Conservation (phyloP, 2,329 filamentous ascomycete species). For the Proliferodiscus dingleyae region DNA sequence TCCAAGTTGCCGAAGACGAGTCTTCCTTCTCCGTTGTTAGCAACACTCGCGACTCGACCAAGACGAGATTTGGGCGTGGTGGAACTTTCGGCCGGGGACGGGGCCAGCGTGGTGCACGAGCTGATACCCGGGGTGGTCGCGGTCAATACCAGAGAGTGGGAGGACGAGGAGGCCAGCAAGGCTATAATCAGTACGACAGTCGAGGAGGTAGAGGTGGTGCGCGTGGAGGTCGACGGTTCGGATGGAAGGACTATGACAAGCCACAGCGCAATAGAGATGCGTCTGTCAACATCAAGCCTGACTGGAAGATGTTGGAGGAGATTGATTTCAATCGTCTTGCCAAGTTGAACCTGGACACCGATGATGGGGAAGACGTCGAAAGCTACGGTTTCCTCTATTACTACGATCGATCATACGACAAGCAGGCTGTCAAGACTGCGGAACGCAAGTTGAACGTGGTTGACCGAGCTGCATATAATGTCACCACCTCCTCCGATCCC, state of each 20-base stretch:
- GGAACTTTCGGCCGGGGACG: constrained; percentile 83
- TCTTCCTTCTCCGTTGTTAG: constrained; percentile 97
- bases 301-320: constrained; percentile 95
- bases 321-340: constrained; percentile 94
- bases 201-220: constrained; percentile 66
- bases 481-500: constrained; percentile 92
- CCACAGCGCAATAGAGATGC: constrained; percentile 93
- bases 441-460: constrained; percentile 84
- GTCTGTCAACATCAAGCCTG: constrained; percentile 90
- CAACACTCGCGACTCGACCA: constrained; percentile 81
- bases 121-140: constrained; percentile 60
- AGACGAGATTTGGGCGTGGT: constrained; percentile 83
- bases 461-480: constrained; percentile 95
- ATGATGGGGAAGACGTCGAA: constrained; percentile 92
- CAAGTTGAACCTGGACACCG: constrained; percentile 93
- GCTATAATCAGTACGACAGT: constrained; percentile 64
- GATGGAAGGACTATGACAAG: constrained; percentile 99
- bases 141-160: constrained; percentile 66
- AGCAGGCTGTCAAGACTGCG: constrained; percentile 80
- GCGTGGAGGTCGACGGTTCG: constrained; percentile 79
- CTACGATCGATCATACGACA: constrained; percentile 95
- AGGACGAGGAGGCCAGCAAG: constrained; percentile 61
- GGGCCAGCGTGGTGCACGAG: constrained; percentile 65
- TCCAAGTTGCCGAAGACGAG: constrained; percentile 91
- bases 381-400: constrained; percentile 97